A percentile compares a stretch with the other conserved stretches of the same genome.
phyloP scores from a whole-genome alignment of 441 rosid species.

The Euphorbia schlechtendalii region DNA sequence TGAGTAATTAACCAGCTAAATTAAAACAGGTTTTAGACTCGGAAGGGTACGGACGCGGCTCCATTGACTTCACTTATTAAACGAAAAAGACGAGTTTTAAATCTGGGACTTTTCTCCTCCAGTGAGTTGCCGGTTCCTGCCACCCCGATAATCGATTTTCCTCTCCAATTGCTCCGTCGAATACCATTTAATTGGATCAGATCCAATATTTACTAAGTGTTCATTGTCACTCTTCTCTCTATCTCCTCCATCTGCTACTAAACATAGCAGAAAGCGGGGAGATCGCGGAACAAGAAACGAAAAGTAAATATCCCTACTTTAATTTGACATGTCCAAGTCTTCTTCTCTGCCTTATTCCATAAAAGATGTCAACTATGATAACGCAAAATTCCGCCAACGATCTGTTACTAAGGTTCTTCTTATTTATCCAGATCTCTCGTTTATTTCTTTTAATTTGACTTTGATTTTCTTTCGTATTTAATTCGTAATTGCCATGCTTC shows the following conservation, averaged over 20 bases:
- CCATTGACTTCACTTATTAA: background rate
- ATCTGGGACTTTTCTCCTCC: background rate
- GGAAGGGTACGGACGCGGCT: no score
- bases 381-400: constrained; percentile 91
- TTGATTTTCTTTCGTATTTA: background rate
- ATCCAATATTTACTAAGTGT: background rate
- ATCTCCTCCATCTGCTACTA: background rate
- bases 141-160: constrained; percentile 11
- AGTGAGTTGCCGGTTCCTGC: background rate
- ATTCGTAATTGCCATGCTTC: background rate
- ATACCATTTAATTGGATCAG: constrained; percentile 6
- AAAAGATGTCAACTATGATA: constrained; percentile 82
- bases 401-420: constrained; percentile 53
- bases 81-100: background rate
- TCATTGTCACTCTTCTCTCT: background rate
- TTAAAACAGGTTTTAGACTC: no score
- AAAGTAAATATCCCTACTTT: constrained; percentile 5
- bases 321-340: constrained; percentile 56
- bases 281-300: background rate
- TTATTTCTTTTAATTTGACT: background rate
- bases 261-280: constrained; percentile 9
- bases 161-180: constrained; percentile 11
- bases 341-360: constrained; percentile 61
- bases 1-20: no score
- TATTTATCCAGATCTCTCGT: constrained; percentile 2